Evolutionary conservation across 2,329 filamentous ascomycete genomes (phyloP), one percentile per base, ranked within the genome.

Genomic region (Alternaria panax): DNA sequence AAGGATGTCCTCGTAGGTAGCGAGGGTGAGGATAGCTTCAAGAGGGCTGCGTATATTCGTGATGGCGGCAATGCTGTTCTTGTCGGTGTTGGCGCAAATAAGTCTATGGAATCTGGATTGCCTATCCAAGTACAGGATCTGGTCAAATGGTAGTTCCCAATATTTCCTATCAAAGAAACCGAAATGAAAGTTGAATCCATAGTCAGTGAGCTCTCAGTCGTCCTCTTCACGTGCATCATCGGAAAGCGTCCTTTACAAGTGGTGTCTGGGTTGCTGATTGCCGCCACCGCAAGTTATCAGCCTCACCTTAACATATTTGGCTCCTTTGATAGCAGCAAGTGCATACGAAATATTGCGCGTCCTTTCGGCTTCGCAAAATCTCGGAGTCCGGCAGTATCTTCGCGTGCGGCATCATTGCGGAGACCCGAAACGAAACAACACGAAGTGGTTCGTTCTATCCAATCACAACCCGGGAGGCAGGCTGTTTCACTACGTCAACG

Each of bases 11-110:
- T 88, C 66, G 85, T 85, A 0, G 80, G 82, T 0, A 81, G 82
- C 0, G 80, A 81, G 1, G 79, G 80, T 16, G 42, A 67, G 34
- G 51, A 68, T 78, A 83, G 74, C 81, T 82, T 81, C 72, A 78
- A 86, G 2, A 85, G 85, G 0, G 86, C 86, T 4, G 86, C 82
- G 57, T 85, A 88, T 66, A 69, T 88, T 5, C 53, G 53, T 16
- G 85, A 88, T 62, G 86, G 86, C 0, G 86, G 85, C 0, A 76
- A 84, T 54, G 87, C 85, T 0, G 87, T 88, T 32, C 62, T 87
- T 55, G 87, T 85, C 0, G 86, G 86, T 0, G 86, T 88, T 54
- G 85, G 84, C 4, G 86, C 86, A 0, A 88, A 88, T 55, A 78
- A 77, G 58, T 87, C 85, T 0, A 85, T 88, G 22, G 81, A 81